Conservation (phyloP, 306 rosid genomes). For the Sechiopsis laciniata region DNA sequence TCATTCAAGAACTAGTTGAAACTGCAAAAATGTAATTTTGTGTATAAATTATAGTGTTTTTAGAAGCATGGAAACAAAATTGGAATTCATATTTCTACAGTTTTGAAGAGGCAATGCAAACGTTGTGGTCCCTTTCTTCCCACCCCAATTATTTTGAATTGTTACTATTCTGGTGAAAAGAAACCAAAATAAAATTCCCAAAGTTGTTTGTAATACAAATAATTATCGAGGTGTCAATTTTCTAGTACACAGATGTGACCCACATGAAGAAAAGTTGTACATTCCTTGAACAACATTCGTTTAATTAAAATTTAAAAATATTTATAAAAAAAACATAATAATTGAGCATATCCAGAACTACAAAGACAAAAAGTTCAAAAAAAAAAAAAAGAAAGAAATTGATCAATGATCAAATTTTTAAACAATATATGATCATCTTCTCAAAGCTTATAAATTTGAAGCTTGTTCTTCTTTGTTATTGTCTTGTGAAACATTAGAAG, state of each 20-base stretch:
- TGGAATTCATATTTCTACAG: too few relatives aligned
- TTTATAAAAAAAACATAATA: neutral
- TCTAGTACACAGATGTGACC: conserved; percentile 9
- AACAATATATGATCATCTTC: conserved; percentile 2
- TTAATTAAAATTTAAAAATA: neutral
- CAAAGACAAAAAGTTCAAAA: neutral
- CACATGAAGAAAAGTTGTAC: neutral
- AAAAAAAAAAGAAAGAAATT: neutral
- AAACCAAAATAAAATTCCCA: neutral
- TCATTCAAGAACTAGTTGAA: too few relatives aligned
- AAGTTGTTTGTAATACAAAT: neutral
- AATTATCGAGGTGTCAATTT: conserved; percentile 2
- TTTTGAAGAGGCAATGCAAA: too few relatives aligned
- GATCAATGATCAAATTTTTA: neutral
- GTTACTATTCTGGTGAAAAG: neutral
- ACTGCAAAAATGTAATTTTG: too few relatives aligned
- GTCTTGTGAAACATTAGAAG: neutral
- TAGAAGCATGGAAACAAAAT: too few relatives aligned
- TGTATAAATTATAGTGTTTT: too few relatives aligned
- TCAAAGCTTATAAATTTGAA: neutral
- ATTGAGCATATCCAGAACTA: conserved; percentile 10
- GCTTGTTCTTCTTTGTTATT: neutral
- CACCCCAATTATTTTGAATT: neutral
- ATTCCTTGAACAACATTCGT: neutral
- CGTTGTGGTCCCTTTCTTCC: too few relatives aligned